A percentile compares a stretch with the other conserved stretches of the same genome.
These are phyloP conservation scores for Melanogaster broomeanus DNA, from an alignment of 768 basidiomycete species.

Conservation along the genomic window DNA sequence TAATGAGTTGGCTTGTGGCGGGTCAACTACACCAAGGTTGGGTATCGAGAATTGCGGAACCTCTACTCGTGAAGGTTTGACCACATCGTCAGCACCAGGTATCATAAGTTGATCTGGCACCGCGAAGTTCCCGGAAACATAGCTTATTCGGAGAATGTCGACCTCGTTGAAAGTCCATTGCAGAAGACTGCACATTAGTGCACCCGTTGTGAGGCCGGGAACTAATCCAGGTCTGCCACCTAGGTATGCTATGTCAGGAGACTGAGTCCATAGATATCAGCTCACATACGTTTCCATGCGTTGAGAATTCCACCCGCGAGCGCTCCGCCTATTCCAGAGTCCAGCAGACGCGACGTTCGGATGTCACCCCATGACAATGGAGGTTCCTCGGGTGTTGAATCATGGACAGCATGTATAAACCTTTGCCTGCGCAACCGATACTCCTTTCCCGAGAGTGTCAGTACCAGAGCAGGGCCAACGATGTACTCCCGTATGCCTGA, in stretches of 20 bases:
- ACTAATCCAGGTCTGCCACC: conserved; percentile 60
- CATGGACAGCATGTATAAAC: conserved; percentile 22
- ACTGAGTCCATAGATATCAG: background rate
- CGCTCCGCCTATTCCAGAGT: conserved; percentile 74
- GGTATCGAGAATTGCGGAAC: conserved; percentile 3
- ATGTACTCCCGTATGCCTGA: conserved; percentile 76
- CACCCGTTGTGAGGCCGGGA: conserved; percentile 62
- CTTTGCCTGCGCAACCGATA: conserved; percentile 44
- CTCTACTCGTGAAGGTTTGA: conserved; percentile 2
- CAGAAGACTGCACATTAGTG: conserved; percentile 55
- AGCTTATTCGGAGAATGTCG: conserved; percentile 58
- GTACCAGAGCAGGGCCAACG: conserved; percentile 62
- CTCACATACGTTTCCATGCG: conserved; percentile 54
- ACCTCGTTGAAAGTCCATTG: conserved; percentile 75
- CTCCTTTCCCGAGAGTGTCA: conserved; percentile 45
- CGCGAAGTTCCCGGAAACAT: conserved; percentile 40
- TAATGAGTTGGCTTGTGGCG: conserved; percentile 13
- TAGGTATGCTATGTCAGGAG: conserved; percentile 29
- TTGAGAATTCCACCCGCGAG: conserved; percentile 61
- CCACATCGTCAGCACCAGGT: background rate
- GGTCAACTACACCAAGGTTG: conserved; percentile 14
- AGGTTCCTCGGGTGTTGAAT: conserved; percentile 15
- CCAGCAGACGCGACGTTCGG: conserved; percentile 60
- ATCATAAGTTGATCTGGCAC: background rate
- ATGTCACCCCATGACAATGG: conserved; percentile 51